Base-by-base conservation (phyloP, 129 eudicot species). In the Lactuca saligna region DNA sequence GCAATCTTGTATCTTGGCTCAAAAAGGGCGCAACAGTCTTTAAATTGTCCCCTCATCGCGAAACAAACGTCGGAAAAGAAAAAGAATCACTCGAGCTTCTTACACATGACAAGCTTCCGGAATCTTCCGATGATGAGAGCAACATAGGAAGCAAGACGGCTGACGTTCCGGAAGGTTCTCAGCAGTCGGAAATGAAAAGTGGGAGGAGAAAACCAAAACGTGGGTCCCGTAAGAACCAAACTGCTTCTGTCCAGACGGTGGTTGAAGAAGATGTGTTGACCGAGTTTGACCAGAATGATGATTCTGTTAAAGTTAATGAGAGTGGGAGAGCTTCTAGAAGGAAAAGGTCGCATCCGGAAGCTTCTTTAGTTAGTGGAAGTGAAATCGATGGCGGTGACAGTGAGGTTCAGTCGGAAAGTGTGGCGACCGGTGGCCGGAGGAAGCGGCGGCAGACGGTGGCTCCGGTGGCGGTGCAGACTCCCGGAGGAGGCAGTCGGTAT, bases 381-480 rank as follows among this genome's bases (percentile, higher is more conserved):
- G 83, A 86, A 69, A 70, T 82, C 67, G 90, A 83, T 75, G 86
- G 35, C 55, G 86, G 73, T 64, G 78, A 58, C 4, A 84, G 95
- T 78, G 98, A 92, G 44, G 91, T 78, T 54, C 82, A 54, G 9
- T 91, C 95, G 17, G 96, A 75, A 75, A 89, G 96, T 81, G 91
- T 85, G 53, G 73, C 88, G 0, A 68, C 79, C 7, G 91, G 79
- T 33, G 87, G 88, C 44, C 72, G 97, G 29, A 80, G 81, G 44
- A 87, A 81, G 80, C 90, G 92, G 86, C 89, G 94, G 80, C 87
- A 84, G 53, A 85, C 85, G 10, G 72, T 79, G 17, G 84, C 71
- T 57, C 57, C 82, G 4, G 67, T 77, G 57, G 69, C 77, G 31
- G 67, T 61, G 8, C 87, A 77, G 55, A 78, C 81, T 72, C 85